These are phyloP conservation scores for Penicillium robsamsonii DNA, from an alignment of 495 filamentous ascomycete species.

Conservation along the genomic window DNA sequence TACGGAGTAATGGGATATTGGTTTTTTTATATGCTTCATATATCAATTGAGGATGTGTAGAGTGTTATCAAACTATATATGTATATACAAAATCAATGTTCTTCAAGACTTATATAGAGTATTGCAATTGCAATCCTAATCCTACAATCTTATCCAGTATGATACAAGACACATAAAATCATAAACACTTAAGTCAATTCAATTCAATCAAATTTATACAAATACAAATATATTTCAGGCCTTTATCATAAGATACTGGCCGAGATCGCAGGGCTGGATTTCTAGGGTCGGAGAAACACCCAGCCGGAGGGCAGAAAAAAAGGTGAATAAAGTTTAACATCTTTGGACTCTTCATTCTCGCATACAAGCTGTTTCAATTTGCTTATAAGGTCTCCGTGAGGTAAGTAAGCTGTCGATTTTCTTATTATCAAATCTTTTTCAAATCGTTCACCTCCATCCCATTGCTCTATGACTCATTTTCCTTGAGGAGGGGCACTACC, in stretches of 20 bases:
- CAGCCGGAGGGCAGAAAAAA: slow-evolving; percentile 31
- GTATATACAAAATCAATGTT: not conserved
- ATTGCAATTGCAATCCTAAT: not conserved
- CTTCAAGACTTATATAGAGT: not conserved
- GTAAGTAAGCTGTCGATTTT: slow-evolving; percentile 21
- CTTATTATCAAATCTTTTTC: not conserved
- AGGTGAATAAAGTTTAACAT: slow-evolving; percentile 17
- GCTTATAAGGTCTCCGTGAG: slow-evolving; percentile 35
- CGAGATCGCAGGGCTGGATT: slow-evolving; percentile 1
- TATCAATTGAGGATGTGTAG: not conserved
- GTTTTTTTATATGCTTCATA: not conserved
- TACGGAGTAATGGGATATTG: not conserved
- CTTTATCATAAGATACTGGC: not conserved
- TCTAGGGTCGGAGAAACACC: slow-evolving; percentile 28
- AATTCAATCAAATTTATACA: no score
- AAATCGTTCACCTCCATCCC: not conserved
- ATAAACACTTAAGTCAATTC: no score
- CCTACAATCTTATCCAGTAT: no score
- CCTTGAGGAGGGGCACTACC: slow-evolving; percentile 22
- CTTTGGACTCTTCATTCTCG: slow-evolving; percentile 6
- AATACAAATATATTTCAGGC: no score
- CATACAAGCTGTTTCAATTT: slow-evolving; percentile 18
- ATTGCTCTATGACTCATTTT: slow-evolving; percentile 3
- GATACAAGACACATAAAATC: no score
- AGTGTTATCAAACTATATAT: not conserved